These are phyloP conservation scores for Closterium sp. DNA, from an alignment of 139 green algal genomes.

Conservation along the genomic window DNA sequence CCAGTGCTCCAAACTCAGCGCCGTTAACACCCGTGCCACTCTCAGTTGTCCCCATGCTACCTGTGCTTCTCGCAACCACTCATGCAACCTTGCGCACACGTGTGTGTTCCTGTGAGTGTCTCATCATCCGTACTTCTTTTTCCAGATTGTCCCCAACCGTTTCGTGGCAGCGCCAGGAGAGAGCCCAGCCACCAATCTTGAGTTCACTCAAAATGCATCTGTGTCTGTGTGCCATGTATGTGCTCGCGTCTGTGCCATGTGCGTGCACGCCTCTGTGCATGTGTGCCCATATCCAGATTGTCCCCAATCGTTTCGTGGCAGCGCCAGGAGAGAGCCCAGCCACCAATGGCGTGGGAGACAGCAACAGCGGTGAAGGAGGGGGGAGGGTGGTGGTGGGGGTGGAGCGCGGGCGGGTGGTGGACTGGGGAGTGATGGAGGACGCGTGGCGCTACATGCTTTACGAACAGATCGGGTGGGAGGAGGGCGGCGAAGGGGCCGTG, in stretches of 20 bases:
- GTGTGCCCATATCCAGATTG: neutral
- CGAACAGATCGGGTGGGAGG: constrained; percentile 43
- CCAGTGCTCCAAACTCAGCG: too few relatives aligned
- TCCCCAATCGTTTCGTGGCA: neutral
- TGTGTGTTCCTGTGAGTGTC: too few relatives aligned
- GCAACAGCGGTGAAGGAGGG: neutral
- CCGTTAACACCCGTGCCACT: too few relatives aligned
- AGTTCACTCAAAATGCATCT: too few relatives aligned
- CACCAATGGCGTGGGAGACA: neutral
- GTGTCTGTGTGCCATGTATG: neutral
- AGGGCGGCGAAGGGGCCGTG: constrained; percentile 40
- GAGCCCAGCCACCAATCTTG: too few relatives aligned
- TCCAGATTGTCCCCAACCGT: too few relatives aligned
- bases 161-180: too few relatives aligned
- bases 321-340: neutral
- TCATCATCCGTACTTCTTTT: too few relatives aligned
- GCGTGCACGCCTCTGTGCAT: too few relatives aligned
- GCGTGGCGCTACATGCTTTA: constrained; percentile 50
- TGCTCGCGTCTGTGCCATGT: too few relatives aligned
- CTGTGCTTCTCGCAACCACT: too few relatives aligned
- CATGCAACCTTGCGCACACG: too few relatives aligned
- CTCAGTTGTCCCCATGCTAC: neutral
- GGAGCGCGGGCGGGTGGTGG: constrained; percentile 24
- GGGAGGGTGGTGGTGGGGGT: constrained; percentile 1
- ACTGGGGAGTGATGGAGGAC: constrained; percentile 51